Conservation (phyloP, 441 rosid genomes). For the Adansonia gregorii region DNA sequence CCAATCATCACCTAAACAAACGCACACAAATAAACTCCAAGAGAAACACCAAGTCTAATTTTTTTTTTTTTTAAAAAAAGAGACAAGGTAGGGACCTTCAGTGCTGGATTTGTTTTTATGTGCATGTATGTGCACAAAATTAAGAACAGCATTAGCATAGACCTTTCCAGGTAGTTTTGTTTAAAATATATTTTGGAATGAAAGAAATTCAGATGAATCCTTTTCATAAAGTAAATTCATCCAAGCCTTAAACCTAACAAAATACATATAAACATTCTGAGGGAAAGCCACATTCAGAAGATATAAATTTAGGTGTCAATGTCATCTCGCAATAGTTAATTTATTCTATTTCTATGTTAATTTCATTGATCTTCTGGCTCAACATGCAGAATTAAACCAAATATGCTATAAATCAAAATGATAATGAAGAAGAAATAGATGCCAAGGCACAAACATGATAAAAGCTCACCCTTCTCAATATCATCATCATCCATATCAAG, state of each 20-base stretch:
- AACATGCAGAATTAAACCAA: constrained; percentile 11
- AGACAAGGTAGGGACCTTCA: neutral
- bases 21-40: neutral
- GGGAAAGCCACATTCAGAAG: neutral
- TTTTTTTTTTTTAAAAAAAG: neutral
- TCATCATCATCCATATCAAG: constrained; percentile 93
- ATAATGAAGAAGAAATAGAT: constrained; percentile 14
- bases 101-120: neutral
- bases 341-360: constrained; percentile 2
- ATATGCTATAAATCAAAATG: neutral
- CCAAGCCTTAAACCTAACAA: neutral
- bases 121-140: neutral
- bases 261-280: neutral
- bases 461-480: constrained; percentile 80
- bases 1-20: constrained; percentile 87
- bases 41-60: neutral
- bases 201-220: neutral
- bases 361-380: neutral
- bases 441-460: neutral
- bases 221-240: neutral
- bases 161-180: neutral
- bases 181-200: neutral
- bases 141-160: neutral
- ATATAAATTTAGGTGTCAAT: neutral
- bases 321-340: constrained; percentile 9